Base-by-base conservation (phyloP, 2,329 filamentous ascomycete genomes). In the Lachnellula arida region DNA sequence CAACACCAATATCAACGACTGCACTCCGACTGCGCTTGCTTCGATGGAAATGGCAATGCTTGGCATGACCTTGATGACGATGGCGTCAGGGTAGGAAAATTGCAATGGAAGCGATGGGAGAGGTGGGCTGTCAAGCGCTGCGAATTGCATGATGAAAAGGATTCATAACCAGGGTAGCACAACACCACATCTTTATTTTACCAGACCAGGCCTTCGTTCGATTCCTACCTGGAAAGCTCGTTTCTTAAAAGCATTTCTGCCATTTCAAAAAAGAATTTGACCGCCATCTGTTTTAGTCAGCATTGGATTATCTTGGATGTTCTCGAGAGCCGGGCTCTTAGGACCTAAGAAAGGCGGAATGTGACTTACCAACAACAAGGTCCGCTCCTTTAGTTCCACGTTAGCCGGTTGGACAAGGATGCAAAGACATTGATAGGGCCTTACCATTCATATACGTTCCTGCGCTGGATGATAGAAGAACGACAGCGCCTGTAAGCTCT, bases 401-500 rank as follows among this genome's bases (percentile, higher is more conserved):
- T 50, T 19, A 50, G 46, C 44, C 32, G 34, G 28, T 47, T 42
- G 19, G 39, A 28, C n/a, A 28, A 32, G n/a, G 23, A 15, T 19
- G 32, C 11, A 25, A 15, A 43, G 34, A 32, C 14, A 9, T 32
- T 40, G n/a, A 52, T 34, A 6, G 46, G 22, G 35, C 54, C 54
- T 35, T 59, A 65, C 65, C 66, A 57, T 59, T 89, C n/a, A 90
- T 80, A 71, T 88, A 89, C 34, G 76, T 81, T 17, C 85, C 84
- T 1, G 82, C 82, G 59, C 71, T 75, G 60, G 83, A 85, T 32
- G 78, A 78, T 44, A 88, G 70, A 64, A 87, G 70, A 4, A 89
- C 76, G 7, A 88, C 73, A 1, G 79, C 77, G 0, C 85, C 85
- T 0, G 81, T 81, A 49, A 89, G 64, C 69, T 89, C 86, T 64